Conservation (phyloP, 495 filamentous ascomycete species). For the Barbatosphaeria neglecta region DNA sequence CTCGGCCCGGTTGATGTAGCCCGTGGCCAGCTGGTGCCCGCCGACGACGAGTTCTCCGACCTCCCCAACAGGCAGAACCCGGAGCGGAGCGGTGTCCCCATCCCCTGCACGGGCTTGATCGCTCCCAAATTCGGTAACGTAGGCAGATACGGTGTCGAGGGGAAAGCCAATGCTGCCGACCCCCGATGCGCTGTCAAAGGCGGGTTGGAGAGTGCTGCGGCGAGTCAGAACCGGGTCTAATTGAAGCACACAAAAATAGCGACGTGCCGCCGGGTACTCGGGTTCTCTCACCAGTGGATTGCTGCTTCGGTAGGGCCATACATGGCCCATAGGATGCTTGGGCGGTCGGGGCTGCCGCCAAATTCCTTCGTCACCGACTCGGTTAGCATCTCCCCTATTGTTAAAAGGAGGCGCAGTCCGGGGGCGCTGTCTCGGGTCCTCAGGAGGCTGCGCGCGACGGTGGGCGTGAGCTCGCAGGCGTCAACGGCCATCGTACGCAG, state of each 20-base stretch:
- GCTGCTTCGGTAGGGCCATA: constrained; percentile 80
- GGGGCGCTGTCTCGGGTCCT: constrained; percentile 50
- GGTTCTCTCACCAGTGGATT: constrained; percentile 46
- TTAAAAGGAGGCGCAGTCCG: constrained; percentile 51
- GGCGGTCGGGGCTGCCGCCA: constrained; percentile 31
- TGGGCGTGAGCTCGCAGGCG: constrained; percentile 73
- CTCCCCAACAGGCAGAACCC: constrained; percentile 51
- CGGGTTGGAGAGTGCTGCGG: constrained; percentile 25
- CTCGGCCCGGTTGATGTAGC: constrained; percentile 73
- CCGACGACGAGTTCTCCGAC: constrained; percentile 76
- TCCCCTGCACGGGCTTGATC: constrained; percentile 6
- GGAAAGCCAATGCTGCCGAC: constrained; percentile 60
- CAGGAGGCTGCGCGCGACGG: constrained; percentile 60
- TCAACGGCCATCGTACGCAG: constrained; percentile 58
- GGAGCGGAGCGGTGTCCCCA: constrained; percentile 5
- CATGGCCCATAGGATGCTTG: constrained; percentile 63
- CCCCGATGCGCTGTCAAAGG: constrained; percentile 23
- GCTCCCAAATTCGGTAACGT: constrained; percentile 41
- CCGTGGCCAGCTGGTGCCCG: constrained; percentile 64
- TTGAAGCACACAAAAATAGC: too few relatives aligned
- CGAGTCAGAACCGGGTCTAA: not conserved
- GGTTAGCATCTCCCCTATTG: constrained; percentile 83
- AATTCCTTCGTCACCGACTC: constrained; percentile 60
- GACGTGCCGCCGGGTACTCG: not conserved
- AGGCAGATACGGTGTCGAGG: constrained; percentile 64